A percentile compares a stretch with the other conserved stretches of the same genome.
phyloP scores from a whole-genome alignment of 352 stramenopile species.

The Phytopythium ostracodes region DNA sequence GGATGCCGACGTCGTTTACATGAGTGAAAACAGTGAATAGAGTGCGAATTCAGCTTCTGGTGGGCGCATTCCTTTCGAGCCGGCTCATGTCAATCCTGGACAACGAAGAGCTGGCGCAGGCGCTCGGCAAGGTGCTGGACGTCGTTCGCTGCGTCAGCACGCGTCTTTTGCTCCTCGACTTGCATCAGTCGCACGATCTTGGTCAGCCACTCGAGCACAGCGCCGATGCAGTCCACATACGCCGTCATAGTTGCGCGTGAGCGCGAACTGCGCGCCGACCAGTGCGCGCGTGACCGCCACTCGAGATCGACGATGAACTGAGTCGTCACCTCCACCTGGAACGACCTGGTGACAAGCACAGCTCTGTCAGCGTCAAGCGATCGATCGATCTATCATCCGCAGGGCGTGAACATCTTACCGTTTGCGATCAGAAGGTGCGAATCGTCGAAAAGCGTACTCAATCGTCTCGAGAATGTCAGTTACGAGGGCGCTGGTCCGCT shows the following conservation, averaged over 20 bases:
- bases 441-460: slow-evolving; percentile 58
- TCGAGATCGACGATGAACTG: slow-evolving; percentile 50
- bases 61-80: neutral
- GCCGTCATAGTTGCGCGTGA: neutral
- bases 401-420: slow-evolving; percentile 17
- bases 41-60: neutral
- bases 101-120: slow-evolving; percentile 7
- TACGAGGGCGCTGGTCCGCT: slow-evolving; percentile 2
- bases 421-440: slow-evolving; percentile 30
- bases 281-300: slow-evolving; percentile 22
- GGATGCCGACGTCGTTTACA: neutral
- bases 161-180: slow-evolving; percentile 23
- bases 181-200: slow-evolving; percentile 60
- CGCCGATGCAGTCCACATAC: slow-evolving; percentile 7
- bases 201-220: slow-evolving; percentile 31
- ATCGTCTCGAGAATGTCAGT: slow-evolving; percentile 44
- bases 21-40: neutral
- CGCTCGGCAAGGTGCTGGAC: slow-evolving; percentile 25
- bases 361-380: neutral
- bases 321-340: slow-evolving; percentile 49
- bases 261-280: neutral
- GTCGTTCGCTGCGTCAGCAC: slow-evolving; percentile 14
- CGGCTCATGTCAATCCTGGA: neutral
- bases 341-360: slow-evolving; percentile 19
- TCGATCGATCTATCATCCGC: neutral